Evolutionary conservation across 1,139 yeast genomes (phyloP).

Genomic region (Blastobotrys petasosporus): DNA sequence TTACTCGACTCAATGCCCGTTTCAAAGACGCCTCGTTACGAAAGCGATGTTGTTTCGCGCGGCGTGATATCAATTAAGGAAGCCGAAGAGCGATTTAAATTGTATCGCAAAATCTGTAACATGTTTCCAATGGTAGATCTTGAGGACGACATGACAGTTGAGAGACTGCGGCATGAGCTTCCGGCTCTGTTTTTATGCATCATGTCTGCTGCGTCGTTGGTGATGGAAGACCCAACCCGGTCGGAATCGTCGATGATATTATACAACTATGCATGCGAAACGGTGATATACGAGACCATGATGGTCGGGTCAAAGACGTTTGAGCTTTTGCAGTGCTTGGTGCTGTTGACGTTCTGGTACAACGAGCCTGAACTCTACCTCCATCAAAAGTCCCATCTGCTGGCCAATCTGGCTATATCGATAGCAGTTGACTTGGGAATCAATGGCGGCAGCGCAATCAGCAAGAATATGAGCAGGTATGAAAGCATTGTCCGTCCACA

Average conservation of each 20-base stretch:
- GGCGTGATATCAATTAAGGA: conserved; percentile 33
- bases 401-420: conserved; percentile 60
- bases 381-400: conserved; percentile 68
- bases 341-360: conserved; percentile 69
- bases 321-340: conserved; percentile 58
- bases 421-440: conserved; percentile 74
- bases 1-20: conserved; percentile 14
- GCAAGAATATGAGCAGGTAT: conserved; percentile 16
- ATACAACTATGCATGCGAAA: conserved; percentile 54
- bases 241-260: conserved; percentile 41
- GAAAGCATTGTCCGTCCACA: conserved; percentile 36
- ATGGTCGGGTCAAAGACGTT: conserved; percentile 66
- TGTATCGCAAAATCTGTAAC: conserved; percentile 28
- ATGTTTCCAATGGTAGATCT: conserved; percentile 52
- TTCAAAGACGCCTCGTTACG: conserved; percentile 24
- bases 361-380: conserved; percentile 77
- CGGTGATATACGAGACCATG: conserved; percentile 57
- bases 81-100: conserved; percentile 28
- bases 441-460: conserved; percentile 35
- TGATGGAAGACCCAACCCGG: conserved; percentile 34
- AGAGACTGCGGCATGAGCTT: conserved; percentile 43
- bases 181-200: conserved; percentile 63
- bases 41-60: conserved; percentile 29
- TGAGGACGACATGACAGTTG: conserved; percentile 41
- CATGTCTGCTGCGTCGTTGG: conserved; percentile 54